Evolutionary conservation across 345 rosid genomes (phyloP).

Genomic region (Pugionium cornutum): DNA sequence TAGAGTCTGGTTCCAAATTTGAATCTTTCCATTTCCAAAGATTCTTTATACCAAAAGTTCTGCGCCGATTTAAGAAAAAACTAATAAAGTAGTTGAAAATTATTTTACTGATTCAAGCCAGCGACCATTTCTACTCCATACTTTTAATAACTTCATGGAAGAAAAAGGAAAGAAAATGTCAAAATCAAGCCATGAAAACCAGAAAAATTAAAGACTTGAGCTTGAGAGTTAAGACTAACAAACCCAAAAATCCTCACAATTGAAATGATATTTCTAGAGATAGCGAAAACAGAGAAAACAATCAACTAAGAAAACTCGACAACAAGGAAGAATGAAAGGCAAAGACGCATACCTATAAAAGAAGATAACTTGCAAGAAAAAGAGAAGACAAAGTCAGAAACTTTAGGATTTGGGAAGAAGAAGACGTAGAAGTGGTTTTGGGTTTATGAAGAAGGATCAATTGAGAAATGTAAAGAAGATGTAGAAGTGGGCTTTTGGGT

Average conservation of each 20-base stretch:
- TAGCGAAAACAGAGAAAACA: constrained; percentile 25
- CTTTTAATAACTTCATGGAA: background rate
- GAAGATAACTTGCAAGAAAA: constrained; percentile 24
- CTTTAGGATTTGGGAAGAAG: constrained; percentile 20
- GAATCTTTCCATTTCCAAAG: constrained; percentile 14
- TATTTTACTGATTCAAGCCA: background rate
- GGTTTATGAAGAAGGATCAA: constrained; percentile 22
- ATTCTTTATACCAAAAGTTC: constrained; percentile 5
- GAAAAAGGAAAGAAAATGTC: background rate
- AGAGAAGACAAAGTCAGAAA: constrained; percentile 18
- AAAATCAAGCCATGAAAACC: constrained; percentile 3
- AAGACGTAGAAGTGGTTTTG: constrained; percentile 10
- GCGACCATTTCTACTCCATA: constrained; percentile 20
- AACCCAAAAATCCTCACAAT: constrained; percentile 22
- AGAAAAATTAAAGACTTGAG: constrained; percentile 1
- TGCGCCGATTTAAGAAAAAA: background rate
- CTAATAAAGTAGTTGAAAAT: constrained; percentile 2
- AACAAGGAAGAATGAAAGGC: background rate
- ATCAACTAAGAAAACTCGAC: background rate
- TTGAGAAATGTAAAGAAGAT: constrained; percentile 5
- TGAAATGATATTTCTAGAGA: background rate
- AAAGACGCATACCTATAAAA: constrained; percentile 23
- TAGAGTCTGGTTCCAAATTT: background rate
- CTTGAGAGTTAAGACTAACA: background rate
- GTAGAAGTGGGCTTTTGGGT: too few species aligned